Evolutionary conservation across 768 basidiomycete species (phyloP), one percentile per base, ranked within the genome.

Genomic region (Lactarius sanguifluus): DNA sequence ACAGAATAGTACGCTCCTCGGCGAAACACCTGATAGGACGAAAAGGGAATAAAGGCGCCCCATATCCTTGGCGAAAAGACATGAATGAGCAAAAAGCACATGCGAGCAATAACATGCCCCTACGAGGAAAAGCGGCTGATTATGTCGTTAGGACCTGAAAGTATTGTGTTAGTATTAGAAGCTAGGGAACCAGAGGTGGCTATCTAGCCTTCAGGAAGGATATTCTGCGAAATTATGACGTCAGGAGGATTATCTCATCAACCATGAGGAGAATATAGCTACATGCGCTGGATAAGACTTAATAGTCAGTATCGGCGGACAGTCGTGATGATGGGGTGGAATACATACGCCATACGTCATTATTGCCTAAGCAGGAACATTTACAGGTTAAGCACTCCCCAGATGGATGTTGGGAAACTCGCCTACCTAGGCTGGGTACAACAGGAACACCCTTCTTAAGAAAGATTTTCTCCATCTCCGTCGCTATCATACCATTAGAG

Each of bases 261-360:
- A 43, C 25, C 7, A 25, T 3, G 23, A 41, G 45, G 65, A 66
- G 45, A n/a, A 23, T 47, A 55, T 43, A 75, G 80, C 76, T 77
- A 87, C 86, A 78, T 89, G 87, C 25, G 87, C 87, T 88, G 71
- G 56, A 70, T 59, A 66, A 52, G 50, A 71, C 54, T 67, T 64
- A 65, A 62, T 56, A 43, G 64, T 67, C 61, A 70, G 66, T 34
- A 32, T 25, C n/a, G 41, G 50, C 15, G 12, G 20, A 61, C 28
- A 45, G 45, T 43, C 64, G 68, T 34, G 30, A 55, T 15, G 57
- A 55, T 15, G 57, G 64, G 15, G 41, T 57, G 66, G 18, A 30
- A 8, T 18, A 79, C 88, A 81, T 77, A 91, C 89, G 92, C 86
- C 91, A 94, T 58, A 96, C 83, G 79, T 96, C 94, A 76, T 96